Base-by-base conservation (phyloP, 441 rosid species). In the Aleurites moluccanus region DNA sequence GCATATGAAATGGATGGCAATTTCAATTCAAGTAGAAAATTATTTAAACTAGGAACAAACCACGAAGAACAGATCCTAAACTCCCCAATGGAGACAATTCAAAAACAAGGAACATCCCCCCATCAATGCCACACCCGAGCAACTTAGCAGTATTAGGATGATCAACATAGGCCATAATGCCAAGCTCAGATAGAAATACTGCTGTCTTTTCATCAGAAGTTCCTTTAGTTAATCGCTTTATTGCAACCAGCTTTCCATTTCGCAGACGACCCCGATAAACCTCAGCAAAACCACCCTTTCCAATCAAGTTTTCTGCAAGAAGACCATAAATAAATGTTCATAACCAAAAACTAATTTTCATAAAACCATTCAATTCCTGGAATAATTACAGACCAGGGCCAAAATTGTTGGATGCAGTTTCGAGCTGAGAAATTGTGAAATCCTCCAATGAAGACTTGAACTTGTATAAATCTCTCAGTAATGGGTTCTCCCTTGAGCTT, bases 91-190 rank as follows among this genome's bases (percentile, higher is more conserved):
- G 87, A 83, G 96, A 94, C 73, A 94, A 59, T 70, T 86, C 80
- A 76, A 94, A 91, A 77, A 94, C 86, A 52, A 94, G 94, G 80
- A 87, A 88, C 95, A 94, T 85, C 63, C 92, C 97, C 70, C 93
- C 88, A 1, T 92, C 98, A 68, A 87, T 83, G 77, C 96, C 86
- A 47, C 93, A 91, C 1, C 97, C 98, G 27, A 92, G 83, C 81
- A 94, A 84, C 83, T 86, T 94, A 20, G 99, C 99, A 0, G 89
- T 91, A 77, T 92, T 92, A 0, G 93, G 97, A 82, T 94, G 99
- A 77, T 92, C 82, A 38, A 94, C 83, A 81, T 94, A 95, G 64
- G 97, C 98, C 81, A 94, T 84, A 33, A 90, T 83, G 53, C 99
- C 99, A 6, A 94, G 81, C 80, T 94, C 99, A 4, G 94, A 90